Evolutionary conservation across 2,329 filamentous ascomycete species (phyloP), one percentile per base, ranked within the genome.

Genomic region (Arthrobotrys sphaeroides): DNA sequence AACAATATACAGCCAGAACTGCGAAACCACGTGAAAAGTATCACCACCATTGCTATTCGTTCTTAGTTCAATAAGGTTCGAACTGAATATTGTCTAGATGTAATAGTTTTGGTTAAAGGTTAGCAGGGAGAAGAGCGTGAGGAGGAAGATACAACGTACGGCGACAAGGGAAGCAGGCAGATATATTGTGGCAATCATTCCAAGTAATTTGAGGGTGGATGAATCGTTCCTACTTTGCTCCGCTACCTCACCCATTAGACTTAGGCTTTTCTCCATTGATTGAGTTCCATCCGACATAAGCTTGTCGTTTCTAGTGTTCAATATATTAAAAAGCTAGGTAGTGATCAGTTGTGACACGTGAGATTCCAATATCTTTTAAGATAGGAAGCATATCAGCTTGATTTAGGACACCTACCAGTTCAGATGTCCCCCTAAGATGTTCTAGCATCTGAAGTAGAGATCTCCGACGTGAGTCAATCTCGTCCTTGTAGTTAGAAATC

Each of bases 111-210:
- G 9, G n/a, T 60, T 18, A 24, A 16, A 40, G n/a, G n/a, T n/a
- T n/a, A n/a, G n/a, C n/a, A n/a, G n/a, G n/a, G n/a, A n/a, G n/a
- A n/a, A n/a, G n/a, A n/a, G n/a, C n/a, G 40, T 4, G n/a, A 18
- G 22, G 26, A 13, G 26, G 12, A 18, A 40, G 16, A 22, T 1
- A n/a, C 6, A 38, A 61, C 53, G 31, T 42, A 70, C 66, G 28
- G 66, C 66, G 5, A 70, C 42, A 4, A 70, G 26, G 2, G 66
- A 70, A 12, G 66, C 66, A 4, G 66, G 66, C 12, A 70, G 42
- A 22, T 70, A 70, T 51, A 70, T 40, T 47, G 55, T 62, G 13
- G 66, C 66, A 9, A 70, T 62, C 22, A 70, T 18, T 20, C 53
- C 61, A 18, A 70, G 16, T 26, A 70, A 7, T 33, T 70, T 70